Percentiles rank a stretch among this genome's conserved stretches.
Conservation (phyloP, 768 basidiomycete species). For the Boletales sp. region DNA sequence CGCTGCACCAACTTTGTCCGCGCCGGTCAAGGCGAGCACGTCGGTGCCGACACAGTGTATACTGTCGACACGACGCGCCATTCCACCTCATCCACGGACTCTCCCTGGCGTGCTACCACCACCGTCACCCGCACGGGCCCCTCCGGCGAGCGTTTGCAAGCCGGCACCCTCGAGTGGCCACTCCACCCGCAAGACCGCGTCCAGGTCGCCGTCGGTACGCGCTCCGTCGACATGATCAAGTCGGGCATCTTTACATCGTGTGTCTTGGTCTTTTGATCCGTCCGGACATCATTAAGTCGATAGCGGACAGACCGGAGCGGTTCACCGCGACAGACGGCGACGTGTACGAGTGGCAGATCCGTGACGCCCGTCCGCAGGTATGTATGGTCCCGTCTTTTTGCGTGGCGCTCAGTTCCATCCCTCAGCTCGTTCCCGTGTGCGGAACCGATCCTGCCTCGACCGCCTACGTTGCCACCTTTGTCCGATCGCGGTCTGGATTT, state of each 20-base stretch:
- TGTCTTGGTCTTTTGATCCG: not conserved
- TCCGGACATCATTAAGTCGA: too few relatives aligned
- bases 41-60: constrained; percentile 3
- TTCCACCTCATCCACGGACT: not conserved
- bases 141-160: constrained; percentile 21
- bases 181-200: not conserved
- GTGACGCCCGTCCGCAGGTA: constrained; percentile 20
- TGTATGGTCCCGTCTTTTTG: not conserved
- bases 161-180: constrained; percentile 31
- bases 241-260: constrained; percentile 23
- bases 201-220: constrained; percentile 23
- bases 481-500: constrained; percentile 14
- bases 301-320: constrained; percentile 20
- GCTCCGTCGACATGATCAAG: constrained; percentile 23
- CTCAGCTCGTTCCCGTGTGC: constrained; percentile 25
- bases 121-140: constrained; percentile 21
- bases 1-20: constrained; percentile 23
- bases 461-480: constrained; percentile 28
- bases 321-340: constrained; percentile 20
- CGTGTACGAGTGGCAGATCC: constrained; percentile 29
- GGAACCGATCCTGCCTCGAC: not conserved
- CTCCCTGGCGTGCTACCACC: constrained; percentile 17
- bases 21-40: not conserved
- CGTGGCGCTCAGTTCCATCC: not conserved
- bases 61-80: constrained; percentile 15